Evolutionary conservation across 2,329 filamentous ascomycete species (phyloP), one percentile per base, ranked within the genome.

Genomic region (Stromatinia cepivora): DNA sequence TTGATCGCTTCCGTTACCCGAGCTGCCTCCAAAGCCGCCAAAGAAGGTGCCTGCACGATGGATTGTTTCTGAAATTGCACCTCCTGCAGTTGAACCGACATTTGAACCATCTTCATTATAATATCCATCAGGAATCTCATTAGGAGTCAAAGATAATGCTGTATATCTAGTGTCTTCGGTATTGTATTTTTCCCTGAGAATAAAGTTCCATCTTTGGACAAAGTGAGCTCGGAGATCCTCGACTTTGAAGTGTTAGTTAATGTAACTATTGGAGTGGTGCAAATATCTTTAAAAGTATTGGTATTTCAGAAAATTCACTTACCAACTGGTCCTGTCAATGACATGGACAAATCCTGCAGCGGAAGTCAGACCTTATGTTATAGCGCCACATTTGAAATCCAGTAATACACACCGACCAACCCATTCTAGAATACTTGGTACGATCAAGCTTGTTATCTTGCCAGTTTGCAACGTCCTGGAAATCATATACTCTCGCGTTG

Each of bases 161-260:
- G 45, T 64, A 63, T 88, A 88, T 69, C 71, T 74, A 50, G 83
- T 83, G 0, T 82, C 80, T 61, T 84, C 81, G 77, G 73, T 69
- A 66, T 80, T 76, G 78, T 97, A 97, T 79, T 97, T 97, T 65
- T 91, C 88, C 69, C 88, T 85, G 73, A 88, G 97, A 73, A 97
- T 94, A 78, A 92, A 96, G 81, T 97, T 97, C 93, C 94, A 97
- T 75, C 93, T 84, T 77, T 97, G 90, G 2, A 88, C 85, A 75
- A 97, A 97, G 78, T 97, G 93, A 7, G 86, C 85, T 45, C 88
- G 84, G 45, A 97, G 83, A 78, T 92, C 93, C 72, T 90, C 84
- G 0, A 94, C 89, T 64, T 15, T 13, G 46, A 64, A 64, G 31
- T 4, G 46, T 64, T 39, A 64, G 46, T 20, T 13, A 92, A 15